Base-by-base conservation (phyloP, 805 yeast genomes). In the Gaillardinia entomophila region DNA sequence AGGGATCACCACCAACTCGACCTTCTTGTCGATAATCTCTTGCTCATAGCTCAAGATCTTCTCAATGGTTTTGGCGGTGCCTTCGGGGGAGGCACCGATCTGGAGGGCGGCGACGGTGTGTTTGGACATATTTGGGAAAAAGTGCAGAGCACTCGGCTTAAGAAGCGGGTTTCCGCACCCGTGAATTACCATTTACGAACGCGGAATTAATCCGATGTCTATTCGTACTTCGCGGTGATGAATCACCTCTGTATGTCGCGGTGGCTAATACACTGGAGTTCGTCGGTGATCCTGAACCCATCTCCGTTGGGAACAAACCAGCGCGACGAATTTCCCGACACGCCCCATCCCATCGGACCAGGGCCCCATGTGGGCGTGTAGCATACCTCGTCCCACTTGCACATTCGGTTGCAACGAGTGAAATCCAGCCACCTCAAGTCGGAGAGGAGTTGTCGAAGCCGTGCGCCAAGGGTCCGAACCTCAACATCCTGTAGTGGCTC, bases 311-410 rank as follows among this genome's bases (percentile, higher is more conserved):
- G 27, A n/a, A 29, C 30, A 23, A 26, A 35, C 34, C 32, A 34
- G n/a, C n/a, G n/a, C n/a, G 6, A 19, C 6, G 10, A 19, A 6
- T 28, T 22, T 20, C 10, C 16, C 12, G 15, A 28, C 17, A 12
- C 24, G 22, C 22, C 10, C 6, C 25, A 14, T 8, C 40, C 38
- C 35, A 37, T 28, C 6, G 38, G 38, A 12, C 41, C 35, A 19
- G 22, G 22, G 69, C 82, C 59, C 82, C 82, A 75, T 0, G 79
- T 68, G 2, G 82, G 82, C 10, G 75, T 65, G 34, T 62, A 75
- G 41, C 82, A 77, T 3, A 73, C 45, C 40, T 73, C 77, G 42
- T 72, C 67, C 53, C 55, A 51, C 0, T 42, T 55, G 49, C 82
- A 76, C 3, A 44, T 49, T 2, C 45, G 32, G 0, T 60, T 42